Evolutionary conservation across 768 basidiomycete genomes (phyloP).

Genomic region (Lentinula sp.): DNA sequence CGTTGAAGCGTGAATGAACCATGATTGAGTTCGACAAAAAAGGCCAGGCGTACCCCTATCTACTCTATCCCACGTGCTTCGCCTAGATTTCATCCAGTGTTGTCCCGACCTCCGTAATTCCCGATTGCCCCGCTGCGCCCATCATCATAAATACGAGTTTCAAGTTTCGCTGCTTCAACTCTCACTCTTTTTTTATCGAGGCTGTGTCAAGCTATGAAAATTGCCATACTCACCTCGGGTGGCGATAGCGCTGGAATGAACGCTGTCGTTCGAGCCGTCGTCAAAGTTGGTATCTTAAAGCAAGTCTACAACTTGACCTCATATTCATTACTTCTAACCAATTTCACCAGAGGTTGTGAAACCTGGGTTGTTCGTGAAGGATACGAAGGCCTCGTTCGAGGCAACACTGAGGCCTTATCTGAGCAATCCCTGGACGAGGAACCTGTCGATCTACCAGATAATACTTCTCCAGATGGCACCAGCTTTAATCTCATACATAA

Average conservation of each 20-base stretch:
- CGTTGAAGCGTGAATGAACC: conserved; percentile 74
- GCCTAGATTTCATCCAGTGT: neutral
- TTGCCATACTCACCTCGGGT: conserved; percentile 92
- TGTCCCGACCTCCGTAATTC: neutral
- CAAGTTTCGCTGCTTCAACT: neutral
- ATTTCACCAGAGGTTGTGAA: conserved; percentile 74
- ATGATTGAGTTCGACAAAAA: conserved; percentile 26
- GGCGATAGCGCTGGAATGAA: conserved; percentile 99
- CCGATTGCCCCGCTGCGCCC: neutral
- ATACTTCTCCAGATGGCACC: conserved; percentile 15
- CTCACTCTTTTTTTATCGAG: neutral
- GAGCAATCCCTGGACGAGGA: neutral
- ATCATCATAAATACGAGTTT: neutral
- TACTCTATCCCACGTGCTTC: conserved; percentile 1
- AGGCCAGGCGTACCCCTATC: neutral
- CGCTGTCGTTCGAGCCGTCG: conserved; percentile 88
- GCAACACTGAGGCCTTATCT: conserved; percentile 33
- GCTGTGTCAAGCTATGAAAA: conserved; percentile 51
- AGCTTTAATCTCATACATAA: conserved; percentile 52
- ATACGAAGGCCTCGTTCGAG: conserved; percentile 95
- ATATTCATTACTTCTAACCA: neutral
- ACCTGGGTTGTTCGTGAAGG: conserved; percentile 96
- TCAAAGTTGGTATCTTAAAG: conserved; percentile 90
- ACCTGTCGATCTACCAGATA: conserved; percentile 1
- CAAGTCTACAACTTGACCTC: conserved; percentile 31